phyloP scores from a whole-genome alignment of 73 alveolate species.

The Tetrahymena elliotti region DNA sequence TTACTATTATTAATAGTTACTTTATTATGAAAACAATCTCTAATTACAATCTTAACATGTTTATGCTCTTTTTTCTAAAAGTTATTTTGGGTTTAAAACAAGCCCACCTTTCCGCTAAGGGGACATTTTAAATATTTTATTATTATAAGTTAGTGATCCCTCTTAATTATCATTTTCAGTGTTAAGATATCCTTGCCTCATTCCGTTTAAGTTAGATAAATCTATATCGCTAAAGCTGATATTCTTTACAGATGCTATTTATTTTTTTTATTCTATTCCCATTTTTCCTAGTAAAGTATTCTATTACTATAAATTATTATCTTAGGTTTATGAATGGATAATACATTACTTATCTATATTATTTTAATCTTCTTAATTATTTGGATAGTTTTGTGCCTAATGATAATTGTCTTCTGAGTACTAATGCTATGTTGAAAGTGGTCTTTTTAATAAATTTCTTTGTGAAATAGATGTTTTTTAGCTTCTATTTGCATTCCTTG shows the following conservation, averaged over 20 bases:
- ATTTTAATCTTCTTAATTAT: not conserved
- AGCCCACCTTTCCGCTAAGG: not conserved
- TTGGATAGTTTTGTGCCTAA: not conserved
- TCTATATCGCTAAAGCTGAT: not conserved
- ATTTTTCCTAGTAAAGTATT: not conserved
- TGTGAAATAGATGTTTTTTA: not conserved
- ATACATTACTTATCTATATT: not conserved
- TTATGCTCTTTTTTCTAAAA: not conserved
- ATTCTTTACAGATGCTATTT: not conserved
- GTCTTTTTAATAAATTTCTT: not conserved
- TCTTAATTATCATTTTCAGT: not conserved
- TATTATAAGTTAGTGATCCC: not conserved
- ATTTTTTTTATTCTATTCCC: not conserved
- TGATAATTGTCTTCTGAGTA: not conserved
- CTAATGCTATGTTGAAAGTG: not conserved
- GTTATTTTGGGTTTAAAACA: not conserved
- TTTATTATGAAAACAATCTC: not conserved
- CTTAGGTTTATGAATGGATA: not conserved
- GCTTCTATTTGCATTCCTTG: not conserved
- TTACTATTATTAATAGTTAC: not conserved
- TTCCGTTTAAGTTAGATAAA: too few relatives aligned
- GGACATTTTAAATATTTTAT: not conserved
- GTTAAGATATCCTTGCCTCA: not conserved
- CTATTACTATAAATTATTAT: too few relatives aligned
- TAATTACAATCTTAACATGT: not conserved